Base-by-base conservation (phyloP, 2,329 filamentous ascomycete genomes). In the Bipolaris oryzae region DNA sequence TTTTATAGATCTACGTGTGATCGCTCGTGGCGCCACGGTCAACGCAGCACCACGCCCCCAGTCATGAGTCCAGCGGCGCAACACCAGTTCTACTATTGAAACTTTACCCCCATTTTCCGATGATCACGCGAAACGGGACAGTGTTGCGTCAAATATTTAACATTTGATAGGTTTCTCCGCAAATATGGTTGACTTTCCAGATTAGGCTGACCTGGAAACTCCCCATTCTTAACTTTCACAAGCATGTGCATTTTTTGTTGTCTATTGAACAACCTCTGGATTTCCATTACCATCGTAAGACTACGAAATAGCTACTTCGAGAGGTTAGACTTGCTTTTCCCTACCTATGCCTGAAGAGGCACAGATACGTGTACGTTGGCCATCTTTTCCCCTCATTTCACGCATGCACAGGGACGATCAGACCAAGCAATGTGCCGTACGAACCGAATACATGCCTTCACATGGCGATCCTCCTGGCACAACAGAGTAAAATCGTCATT, bases 11-110 rank as follows among this genome's bases (percentile, higher is more conserved):
- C 11, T 28, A 38, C 43, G 34, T 31, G 31, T 46, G 23, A 25
- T 42, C 44, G 11, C 42, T 34, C 28, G 25, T 52, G 34, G 37
- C 35, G 48, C 44, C 38, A n/a, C 33, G 35, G 39, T 34, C 33
- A 37, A 34, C 35, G 16, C 34, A 47, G 5, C 20, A 20, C 16
- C 21, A 33, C 23, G 15, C 16, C 21, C 21, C 38, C n/a, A 4
- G 18, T 56, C n/a, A 25, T 23, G 43, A 33, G 35, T 21, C 5
- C n/a, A 38, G n/a, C 34, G 21, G 45, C 34, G n/a, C 11, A 33
- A 45, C n/a, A 16, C 15, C 16, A 9, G 45, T 4, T 16, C 6
- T 28, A 37, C 15, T 23, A 18, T 31, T 13, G 18, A 3, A 46
- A 35, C 16, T 15, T 31, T 41, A 35, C 7, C 33, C 13, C n/a